Evolutionary conservation across 2,329 filamentous ascomycete genomes (phyloP).

Genomic region (Arthrinium puccinioides): DNA sequence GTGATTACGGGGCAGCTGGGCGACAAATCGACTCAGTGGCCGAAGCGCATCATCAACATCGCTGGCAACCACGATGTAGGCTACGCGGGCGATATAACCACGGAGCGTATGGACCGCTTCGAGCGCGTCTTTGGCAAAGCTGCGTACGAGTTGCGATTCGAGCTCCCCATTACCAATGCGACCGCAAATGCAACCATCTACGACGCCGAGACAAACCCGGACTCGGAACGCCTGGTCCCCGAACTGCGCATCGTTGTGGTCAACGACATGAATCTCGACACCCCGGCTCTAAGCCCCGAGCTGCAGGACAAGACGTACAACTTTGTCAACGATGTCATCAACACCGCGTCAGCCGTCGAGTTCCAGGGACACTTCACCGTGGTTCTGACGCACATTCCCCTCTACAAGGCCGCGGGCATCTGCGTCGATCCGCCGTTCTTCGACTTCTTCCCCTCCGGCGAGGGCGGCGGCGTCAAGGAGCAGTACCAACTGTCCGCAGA

Average conservation of each 20-base stretch:
- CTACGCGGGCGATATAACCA: conserved; percentile 84
- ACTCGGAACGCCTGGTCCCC: conserved; percentile 45
- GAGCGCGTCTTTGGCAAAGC: conserved; percentile 77
- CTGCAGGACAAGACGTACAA: conserved; percentile 71
- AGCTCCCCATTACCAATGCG: conserved; percentile 40
- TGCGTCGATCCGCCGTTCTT: conserved; percentile 84
- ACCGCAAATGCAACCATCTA: conserved; percentile 32
- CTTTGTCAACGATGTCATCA: conserved; percentile 67
- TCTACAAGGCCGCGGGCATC: conserved; percentile 74
- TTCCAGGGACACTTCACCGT: conserved; percentile 66
- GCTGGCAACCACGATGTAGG: conserved; percentile 95
- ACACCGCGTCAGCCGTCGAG: conserved; percentile 52
- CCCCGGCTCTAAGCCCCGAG: conserved; percentile 58
- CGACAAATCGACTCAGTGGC: conserved; percentile 53
- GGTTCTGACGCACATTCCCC: conserved; percentile 83
- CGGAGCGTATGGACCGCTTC: conserved; percentile 70
- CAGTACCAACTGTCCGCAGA: conserved; percentile 81
- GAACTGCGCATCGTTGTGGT: conserved; percentile 77
- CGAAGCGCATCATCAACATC: conserved; percentile 75
- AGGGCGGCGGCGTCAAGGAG: conserved; percentile 70
- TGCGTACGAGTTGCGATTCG: conserved; percentile 83
- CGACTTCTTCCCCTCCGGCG: conserved; percentile 60
- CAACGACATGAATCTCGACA: conserved; percentile 92
- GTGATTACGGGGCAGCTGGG: conserved; percentile 42
- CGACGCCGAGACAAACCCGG: conserved; percentile 33